Percentiles rank a stretch among this genome's conserved stretches.
Conservation (phyloP, 2,329 filamentous ascomycete species). For the Mollisiaceae sp. region DNA sequence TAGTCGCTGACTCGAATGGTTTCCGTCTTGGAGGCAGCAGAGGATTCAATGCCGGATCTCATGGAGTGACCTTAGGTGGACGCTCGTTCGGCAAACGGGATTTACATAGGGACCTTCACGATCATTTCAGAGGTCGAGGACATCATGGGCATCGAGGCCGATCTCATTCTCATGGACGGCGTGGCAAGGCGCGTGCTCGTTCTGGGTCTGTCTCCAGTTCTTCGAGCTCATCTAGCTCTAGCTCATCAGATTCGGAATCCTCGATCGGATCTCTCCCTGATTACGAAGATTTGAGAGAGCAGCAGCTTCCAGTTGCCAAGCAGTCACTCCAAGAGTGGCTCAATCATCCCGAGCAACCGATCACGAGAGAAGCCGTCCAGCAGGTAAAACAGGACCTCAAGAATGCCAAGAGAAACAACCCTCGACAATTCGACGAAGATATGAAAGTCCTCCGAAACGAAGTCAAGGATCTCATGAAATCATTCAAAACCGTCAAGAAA, state of each 20-base stretch:
- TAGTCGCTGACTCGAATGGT: slow-evolving; percentile 48
- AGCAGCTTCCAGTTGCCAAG: slow-evolving; percentile 54
- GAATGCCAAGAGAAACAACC: slow-evolving; percentile 40
- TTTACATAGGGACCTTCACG: slow-evolving; percentile 7
- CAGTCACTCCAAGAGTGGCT: slow-evolving; percentile 55
- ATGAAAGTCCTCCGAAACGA: slow-evolving; percentile 49
- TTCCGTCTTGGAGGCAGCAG: slow-evolving; percentile 42
- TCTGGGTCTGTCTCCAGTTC: slow-evolving; percentile 30
- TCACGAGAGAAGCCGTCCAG: slow-evolving; percentile 53
- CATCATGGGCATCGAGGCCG: slow-evolving; percentile 29
- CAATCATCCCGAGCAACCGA: slow-evolving; percentile 53
- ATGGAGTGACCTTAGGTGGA: slow-evolving; percentile 32
- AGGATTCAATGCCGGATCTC: slow-evolving; percentile 32
- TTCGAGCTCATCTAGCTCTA: slow-evolving; percentile 45
- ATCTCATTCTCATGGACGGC: slow-evolving; percentile 20
- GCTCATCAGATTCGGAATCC: slow-evolving; percentile 41
- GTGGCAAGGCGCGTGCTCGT: slow-evolving; percentile 20
- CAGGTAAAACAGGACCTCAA: slow-evolving; percentile 52
- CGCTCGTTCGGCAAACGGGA: slow-evolving; percentile 28
- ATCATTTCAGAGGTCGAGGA: slow-evolving; percentile 12
- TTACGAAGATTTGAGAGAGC: slow-evolving; percentile 55
- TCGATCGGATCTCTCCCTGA: slow-evolving; percentile 60
- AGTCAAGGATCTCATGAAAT: slow-evolving; percentile 50
- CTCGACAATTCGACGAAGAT: slow-evolving; percentile 37
- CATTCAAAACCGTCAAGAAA: slow-evolving; percentile 51